These are phyloP conservation scores for Epichloe baconii DNA, from an alignment of 2,329 filamentous ascomycete genomes.

Conservation along the genomic window DNA sequence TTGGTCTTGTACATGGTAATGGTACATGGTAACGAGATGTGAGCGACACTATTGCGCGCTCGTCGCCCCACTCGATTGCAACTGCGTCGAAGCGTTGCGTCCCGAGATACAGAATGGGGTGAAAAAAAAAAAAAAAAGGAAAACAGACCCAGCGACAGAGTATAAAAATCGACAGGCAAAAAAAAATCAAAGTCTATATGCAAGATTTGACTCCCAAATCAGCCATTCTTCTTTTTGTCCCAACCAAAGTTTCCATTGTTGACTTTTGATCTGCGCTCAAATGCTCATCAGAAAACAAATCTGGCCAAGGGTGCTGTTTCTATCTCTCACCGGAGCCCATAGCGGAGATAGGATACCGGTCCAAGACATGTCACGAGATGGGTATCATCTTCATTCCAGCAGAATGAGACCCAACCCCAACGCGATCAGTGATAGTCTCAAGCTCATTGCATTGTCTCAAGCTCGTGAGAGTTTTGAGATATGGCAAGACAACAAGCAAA, in stretches of 20 bases:
- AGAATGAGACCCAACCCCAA: not conserved
- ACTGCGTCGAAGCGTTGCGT: not conserved
- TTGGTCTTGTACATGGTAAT: constrained; percentile 15
- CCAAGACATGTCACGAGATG: constrained; percentile 19
- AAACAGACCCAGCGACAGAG: not conserved
- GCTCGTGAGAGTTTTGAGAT: constrained; percentile 7
- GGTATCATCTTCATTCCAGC: constrained; percentile 18
- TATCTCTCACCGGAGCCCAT: not conserved
- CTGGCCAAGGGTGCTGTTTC: not conserved
- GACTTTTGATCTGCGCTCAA: not conserved
- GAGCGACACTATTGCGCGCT: not conserved
- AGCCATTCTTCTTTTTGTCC: not conserved
- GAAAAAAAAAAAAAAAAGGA: constrained; percentile 5
- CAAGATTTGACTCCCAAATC: not conserved
- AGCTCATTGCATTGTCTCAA: constrained; percentile 6
- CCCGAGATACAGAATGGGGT: not conserved
- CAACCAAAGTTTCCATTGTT: not conserved
- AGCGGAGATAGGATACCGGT: constrained; percentile 4
- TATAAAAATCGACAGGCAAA: not conserved
- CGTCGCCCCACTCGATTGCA: constrained; percentile 1
- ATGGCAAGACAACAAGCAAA: constrained; percentile 6
- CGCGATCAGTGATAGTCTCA: not conserved
- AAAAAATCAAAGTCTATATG: not conserved
- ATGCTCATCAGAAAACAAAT: not conserved
- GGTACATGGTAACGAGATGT: constrained; percentile 7